Evolutionary conservation across 2,329 filamentous ascomycete genomes (phyloP), one percentile per base, ranked within the genome.

Genomic region (Daldinia eschscholtzii): DNA sequence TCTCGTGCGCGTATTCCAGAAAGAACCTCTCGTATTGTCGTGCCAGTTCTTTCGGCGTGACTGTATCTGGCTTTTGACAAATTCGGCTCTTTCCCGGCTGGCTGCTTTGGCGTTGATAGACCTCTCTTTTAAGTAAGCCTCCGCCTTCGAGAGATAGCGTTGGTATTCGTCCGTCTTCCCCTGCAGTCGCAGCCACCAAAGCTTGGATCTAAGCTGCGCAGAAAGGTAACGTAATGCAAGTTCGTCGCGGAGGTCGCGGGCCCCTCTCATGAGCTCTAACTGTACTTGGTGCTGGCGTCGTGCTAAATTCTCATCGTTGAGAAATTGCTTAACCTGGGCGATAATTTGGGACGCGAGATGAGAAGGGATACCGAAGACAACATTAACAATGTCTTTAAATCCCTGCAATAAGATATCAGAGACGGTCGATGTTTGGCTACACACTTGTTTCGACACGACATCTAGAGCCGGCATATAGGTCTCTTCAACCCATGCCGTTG

Each of bases 171-270:
- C 80, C 2, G 73, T 76, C 72, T 83, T 85, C 20, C 86, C 85
- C 57, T 83, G 85, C 35, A 87, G 57, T 75, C 83, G 85, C 57
- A 90, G 79, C 86, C 87, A 89, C 79, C 84, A 82, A 35, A 89
- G 80, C 76, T 84, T 87, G 13, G 88, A 87, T 48, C 80, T 80
- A 28, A 90, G 80, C 74, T 88, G 88, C 13, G 87, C 85, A 42
- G 82, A 82, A 30, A 89, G 78, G 9, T 89, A 70, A 0, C 80
- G 78, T 4, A 87, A 76, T 28, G 83, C 78, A 1, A 85, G 71
- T 50, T 83, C 81, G 30, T 82, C 79, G 10, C 79, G 77, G 15
- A 82, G 41, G 6, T 83, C 78, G 35, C 76, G 75, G 10, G 79
- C 69, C 28, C 79, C 74, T 20, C 76, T 78, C 10, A 73, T 63